phyloP scores from a whole-genome alignment of 202 grass and related monocot genomes.

The Bolboschoenoplectus hybrid region DNA sequence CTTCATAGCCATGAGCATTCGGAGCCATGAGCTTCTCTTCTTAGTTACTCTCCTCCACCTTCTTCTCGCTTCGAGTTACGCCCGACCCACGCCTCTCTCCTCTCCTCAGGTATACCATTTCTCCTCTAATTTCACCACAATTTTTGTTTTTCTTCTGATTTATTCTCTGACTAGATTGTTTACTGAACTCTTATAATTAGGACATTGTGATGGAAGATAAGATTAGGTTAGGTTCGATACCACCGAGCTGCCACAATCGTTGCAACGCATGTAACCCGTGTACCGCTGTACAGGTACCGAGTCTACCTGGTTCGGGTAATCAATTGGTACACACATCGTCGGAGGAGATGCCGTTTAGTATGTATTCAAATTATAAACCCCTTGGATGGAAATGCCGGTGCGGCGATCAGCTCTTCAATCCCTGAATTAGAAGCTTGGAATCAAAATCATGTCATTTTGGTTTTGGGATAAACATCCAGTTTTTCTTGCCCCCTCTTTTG shows the following conservation, averaged over 20 bases:
- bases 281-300: slow-evolving; percentile 70
- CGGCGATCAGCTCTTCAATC: slow-evolving; percentile 59
- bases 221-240: slow-evolving; percentile 72
- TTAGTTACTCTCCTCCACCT: slow-evolving; percentile 34
- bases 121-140: neutral
- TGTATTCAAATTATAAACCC: slow-evolving; percentile 72
- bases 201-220: slow-evolving; percentile 40
- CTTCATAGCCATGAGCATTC: slow-evolving; percentile 23
- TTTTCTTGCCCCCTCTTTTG: neutral
- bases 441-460: neutral
- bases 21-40: slow-evolving; percentile 46
- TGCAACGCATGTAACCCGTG: slow-evolving; percentile 78
- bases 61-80: slow-evolving; percentile 12
- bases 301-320: slow-evolving; percentile 28
- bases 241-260: slow-evolving; percentile 71
- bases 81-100: slow-evolving; percentile 33
- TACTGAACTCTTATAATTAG: neutral
- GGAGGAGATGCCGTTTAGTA: slow-evolving; percentile 7
- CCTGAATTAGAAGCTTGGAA: slow-evolving; percentile 39
- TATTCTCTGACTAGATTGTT: neutral
- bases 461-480: neutral
- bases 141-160: neutral
- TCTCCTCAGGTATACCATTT: slow-evolving; percentile 17
- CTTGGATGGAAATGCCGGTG: slow-evolving; percentile 81
- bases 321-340: neutral